Evolutionary conservation across 441 rosid genomes (phyloP).

Genomic region (Populus hybrid): DNA sequence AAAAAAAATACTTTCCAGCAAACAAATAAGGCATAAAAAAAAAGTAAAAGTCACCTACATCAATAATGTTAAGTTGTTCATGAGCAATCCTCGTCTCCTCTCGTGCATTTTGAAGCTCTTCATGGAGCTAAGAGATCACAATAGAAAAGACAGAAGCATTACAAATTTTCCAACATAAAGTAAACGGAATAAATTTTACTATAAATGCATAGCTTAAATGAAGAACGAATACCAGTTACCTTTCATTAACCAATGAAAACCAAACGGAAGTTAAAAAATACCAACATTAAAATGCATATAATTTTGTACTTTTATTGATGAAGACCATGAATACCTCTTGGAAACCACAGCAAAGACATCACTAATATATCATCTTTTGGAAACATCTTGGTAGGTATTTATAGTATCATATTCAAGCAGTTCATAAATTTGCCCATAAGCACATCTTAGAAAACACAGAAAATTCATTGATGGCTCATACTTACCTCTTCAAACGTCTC

Average conservation of each 20-base stretch:
- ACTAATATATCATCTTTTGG: neutral
- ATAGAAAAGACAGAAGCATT: neutral
- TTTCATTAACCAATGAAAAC: neutral
- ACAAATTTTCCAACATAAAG: neutral
- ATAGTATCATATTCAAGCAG: neutral
- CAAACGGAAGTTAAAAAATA: neutral
- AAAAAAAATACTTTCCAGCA: no score
- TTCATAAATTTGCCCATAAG: neutral
- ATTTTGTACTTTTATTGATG: neutral
- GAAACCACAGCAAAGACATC: neutral
- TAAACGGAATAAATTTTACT: neutral
- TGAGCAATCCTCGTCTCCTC: conserved; percentile 57
- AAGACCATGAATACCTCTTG: neutral
- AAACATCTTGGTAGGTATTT: no score
- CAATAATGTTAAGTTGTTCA: conserved; percentile 47
- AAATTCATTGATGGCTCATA: neutral
- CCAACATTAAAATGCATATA: neutral
- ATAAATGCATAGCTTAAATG: neutral
- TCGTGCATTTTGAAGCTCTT: conserved; percentile 61
- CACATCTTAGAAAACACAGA: neutral
- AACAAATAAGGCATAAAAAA: no score
- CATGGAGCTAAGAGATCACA: conserved; percentile 44
- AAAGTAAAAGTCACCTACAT: conserved; percentile 40
- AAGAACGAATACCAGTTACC: neutral
- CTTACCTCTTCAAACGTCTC: conserved; percentile 75